These are phyloP conservation scores for Cutaneotrichosporon cavernicola DNA, from an alignment of 1,284 basidiomycete species.

Conservation along the genomic window DNA sequence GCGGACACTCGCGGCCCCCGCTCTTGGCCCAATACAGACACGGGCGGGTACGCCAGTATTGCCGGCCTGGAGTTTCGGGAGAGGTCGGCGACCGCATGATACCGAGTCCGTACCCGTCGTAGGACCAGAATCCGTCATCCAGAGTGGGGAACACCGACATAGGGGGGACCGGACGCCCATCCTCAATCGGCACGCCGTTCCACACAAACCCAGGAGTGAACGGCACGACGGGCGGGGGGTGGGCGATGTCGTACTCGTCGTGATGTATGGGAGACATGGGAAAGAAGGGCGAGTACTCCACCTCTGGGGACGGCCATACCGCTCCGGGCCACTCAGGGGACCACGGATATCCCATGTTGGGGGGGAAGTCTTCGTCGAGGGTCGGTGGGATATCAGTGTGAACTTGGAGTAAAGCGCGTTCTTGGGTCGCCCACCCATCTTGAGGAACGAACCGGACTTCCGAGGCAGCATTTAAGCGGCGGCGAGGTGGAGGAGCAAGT, in stretches of 20 bases:
- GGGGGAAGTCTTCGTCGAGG: not conserved
- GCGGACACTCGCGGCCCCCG: conserved; percentile 40
- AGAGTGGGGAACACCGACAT: not conserved
- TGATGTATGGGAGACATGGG: not conserved
- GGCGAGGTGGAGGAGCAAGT: not conserved
- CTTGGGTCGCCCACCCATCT: not conserved
- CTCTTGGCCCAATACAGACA: conserved; percentile 45
- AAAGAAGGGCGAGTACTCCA: not conserved
- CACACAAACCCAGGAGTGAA: not conserved
- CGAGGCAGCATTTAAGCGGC: not conserved
- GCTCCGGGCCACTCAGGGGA: not conserved
- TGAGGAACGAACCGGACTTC: not conserved
- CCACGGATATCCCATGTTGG: conserved; percentile 3
- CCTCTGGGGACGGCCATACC: not conserved
- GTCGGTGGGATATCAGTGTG: not conserved
- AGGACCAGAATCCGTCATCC: not conserved
- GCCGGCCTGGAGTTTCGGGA: conserved; percentile 4
- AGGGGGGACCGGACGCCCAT: not conserved
- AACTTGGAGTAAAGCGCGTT: not conserved
- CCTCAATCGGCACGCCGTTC: not conserved
- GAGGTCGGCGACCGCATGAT: not conserved
- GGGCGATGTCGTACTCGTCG: not conserved
- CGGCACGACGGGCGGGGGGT: not conserved
- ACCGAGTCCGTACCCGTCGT: conserved; percentile 32
- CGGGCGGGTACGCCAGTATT: conserved; percentile 32